phyloP scores from a whole-genome alignment of 495 filamentous ascomycete genomes.

The Xylaria nigripes region DNA sequence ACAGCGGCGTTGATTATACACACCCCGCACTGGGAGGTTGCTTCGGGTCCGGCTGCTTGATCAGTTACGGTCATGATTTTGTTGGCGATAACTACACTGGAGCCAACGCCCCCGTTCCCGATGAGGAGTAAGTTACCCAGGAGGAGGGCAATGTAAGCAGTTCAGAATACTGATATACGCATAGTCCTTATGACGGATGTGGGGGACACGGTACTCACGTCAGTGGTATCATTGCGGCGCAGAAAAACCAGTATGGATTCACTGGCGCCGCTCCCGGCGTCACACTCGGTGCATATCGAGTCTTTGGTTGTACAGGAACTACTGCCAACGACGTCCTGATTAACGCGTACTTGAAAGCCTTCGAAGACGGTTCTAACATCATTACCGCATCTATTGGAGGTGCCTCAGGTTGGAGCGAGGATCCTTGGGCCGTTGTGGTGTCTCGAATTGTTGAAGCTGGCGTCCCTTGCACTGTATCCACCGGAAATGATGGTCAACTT shows the following conservation, averaged over 20 bases:
- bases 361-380: conserved; percentile 49
- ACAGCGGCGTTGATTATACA: conserved; percentile 47
- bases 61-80: conserved; percentile 45
- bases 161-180: conserved; percentile 15
- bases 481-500: conserved; percentile 44
- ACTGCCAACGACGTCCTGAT: conserved; percentile 48
- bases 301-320: conserved; percentile 43
- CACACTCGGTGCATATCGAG: conserved; percentile 46
- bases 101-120: conserved; percentile 34
- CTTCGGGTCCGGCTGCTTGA: conserved; percentile 45
- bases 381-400: conserved; percentile 54
- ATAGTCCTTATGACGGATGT: conserved; percentile 32
- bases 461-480: conserved; percentile 47
- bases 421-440: conserved; percentile 46
- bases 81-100: conserved; percentile 45
- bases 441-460: conserved; percentile 48
- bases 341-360: conserved; percentile 48
- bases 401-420: conserved; percentile 47
- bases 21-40: conserved; percentile 53
- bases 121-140: conserved; percentile 26
- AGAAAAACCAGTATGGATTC: conserved; percentile 43
- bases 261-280: conserved; percentile 48
- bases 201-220: conserved; percentile 44
- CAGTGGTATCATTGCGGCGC: conserved; percentile 47
- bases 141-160: conserved; percentile 9